phyloP scores from a whole-genome alignment of 2,329 filamentous ascomycete genomes.

The Fusarium napiforme region DNA sequence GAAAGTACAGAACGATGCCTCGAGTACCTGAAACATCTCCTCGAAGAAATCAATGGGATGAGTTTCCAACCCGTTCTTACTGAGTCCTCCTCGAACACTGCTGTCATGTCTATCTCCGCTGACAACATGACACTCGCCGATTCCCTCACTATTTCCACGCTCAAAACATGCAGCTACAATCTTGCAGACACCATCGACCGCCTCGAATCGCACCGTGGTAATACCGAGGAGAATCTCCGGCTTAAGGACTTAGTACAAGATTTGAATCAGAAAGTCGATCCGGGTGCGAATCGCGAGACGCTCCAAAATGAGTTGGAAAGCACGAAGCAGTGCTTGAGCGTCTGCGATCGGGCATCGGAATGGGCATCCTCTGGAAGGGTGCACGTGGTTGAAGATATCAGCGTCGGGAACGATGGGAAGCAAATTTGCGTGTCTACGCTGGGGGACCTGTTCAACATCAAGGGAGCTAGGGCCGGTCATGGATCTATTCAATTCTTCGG shows the following conservation, averaged over 20 bases:
- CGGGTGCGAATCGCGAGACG: background rate
- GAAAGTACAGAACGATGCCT: conserved; percentile 19
- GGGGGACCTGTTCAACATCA: conserved; percentile 32
- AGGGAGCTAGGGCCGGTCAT: conserved; percentile 16
- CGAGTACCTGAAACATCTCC: background rate
- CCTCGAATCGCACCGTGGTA: conserved; percentile 1
- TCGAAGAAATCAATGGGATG: conserved; percentile 3
- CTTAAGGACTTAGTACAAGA: background rate
- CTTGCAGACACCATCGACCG: background rate
- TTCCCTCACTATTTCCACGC: conserved; percentile 11
- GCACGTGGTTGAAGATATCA: conserved; percentile 35
- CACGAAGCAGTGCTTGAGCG: conserved; percentile 17
- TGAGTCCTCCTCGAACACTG: background rate
- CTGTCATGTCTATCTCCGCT: background rate
- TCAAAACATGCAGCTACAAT: conserved; percentile 6
- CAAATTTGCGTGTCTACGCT: conserved; percentile 33
- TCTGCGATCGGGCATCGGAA: conserved; percentile 16
- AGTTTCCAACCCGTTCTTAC: background rate
- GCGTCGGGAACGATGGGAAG: conserved; percentile 18
- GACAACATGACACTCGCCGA: conserved; percentile 5
- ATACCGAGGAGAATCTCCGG: background rate
- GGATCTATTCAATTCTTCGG: conserved; percentile 7
- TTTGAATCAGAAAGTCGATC: background rate
- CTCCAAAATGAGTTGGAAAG: conserved; percentile 16
- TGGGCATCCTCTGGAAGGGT: conserved; percentile 22